Base-by-base conservation (phyloP, 1,139 yeast genomes). In the Blastobotrys persicus region DNA sequence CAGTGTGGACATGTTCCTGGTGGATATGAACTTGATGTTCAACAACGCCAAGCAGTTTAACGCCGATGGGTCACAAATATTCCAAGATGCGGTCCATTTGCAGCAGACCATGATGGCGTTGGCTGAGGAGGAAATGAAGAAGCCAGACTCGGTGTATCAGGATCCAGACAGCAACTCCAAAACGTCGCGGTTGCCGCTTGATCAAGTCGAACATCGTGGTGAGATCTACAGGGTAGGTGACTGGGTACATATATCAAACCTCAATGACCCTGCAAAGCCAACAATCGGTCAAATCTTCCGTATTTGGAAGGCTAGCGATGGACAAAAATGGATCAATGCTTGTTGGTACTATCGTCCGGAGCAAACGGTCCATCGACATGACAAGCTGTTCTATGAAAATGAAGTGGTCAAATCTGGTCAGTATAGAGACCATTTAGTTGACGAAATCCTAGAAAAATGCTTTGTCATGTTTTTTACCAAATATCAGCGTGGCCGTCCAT, bases 281-380 rank as follows among this genome's bases (percentile, higher is more conserved):
- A 91, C 91, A 12, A 87, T 91, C 23, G 97, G 95, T 7, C 98
- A 92, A 67, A 80, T 92, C 33, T 92, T 91, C 72, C 79, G 96
- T 60, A 78, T 92, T 56, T 92, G 98, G 98, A 42, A 38, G 32
- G 81, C 83, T 2, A 67, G 74, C 2, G 96, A 89, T 61, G 95
- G 94, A 13, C 83, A 86, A 55, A 78, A 84, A 54, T 91, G 92
- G 80, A 78, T 92, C 63, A 92, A 92, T 63, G 96, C 88, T 35
- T 92, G 98, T 72, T 92, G 98, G 98, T 92, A 91, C 69, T 86
- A 88, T 63, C 81, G 98, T 54, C 96, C 98, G 0, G 98, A 92
- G 67, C 98, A 94, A 74, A 92, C 98, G 0, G 95, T 94, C 44
- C 98, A 92, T 68, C 80, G 94, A 58, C 85, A 77, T 48, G 98